phyloP scores from a whole-genome alignment of 768 basidiomycete species.

The Trametes cinnabarina region DNA sequence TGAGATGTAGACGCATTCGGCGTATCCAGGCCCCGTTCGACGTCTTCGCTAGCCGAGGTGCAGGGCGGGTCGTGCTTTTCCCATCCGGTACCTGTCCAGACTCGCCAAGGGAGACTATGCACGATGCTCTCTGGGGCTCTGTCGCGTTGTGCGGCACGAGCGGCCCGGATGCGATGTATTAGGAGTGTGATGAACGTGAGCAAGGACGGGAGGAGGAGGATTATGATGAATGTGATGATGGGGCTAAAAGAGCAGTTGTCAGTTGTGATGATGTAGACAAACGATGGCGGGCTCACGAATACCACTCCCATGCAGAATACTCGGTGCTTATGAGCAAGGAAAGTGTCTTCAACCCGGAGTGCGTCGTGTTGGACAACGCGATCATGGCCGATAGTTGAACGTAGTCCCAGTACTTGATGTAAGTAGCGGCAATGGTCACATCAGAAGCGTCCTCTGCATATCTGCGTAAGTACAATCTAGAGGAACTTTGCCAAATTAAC shows the following conservation, averaged over 20 bases:
- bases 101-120: conserved; percentile 72
- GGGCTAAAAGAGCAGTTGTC: conserved; percentile 45
- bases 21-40: conserved; percentile 21
- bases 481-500: conserved; percentile 12
- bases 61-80: conserved; percentile 62
- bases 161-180: conserved; percentile 82
- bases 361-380: conserved; percentile 70
- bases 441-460: conserved; percentile 84
- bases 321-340: conserved; percentile 76
- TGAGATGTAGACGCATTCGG: conserved; percentile 22
- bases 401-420: conserved; percentile 85
- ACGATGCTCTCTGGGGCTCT: conserved; percentile 83
- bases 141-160: conserved; percentile 78
- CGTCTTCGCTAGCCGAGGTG: conserved; percentile 16
- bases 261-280: neutral
- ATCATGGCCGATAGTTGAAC: conserved; percentile 67
- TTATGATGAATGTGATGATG: conserved; percentile 81
- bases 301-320: conserved; percentile 89
- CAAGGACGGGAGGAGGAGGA: conserved; percentile 85
- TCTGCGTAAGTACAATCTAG: conserved; percentile 12
- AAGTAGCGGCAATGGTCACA: conserved; percentile 80
- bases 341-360: conserved; percentile 72
- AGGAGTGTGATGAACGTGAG: conserved; percentile 88
- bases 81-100: conserved; percentile 80
- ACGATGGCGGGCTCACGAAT: conserved; percentile 58